Percentiles rank a stretch among this genome's conserved stretches.
Conservation (phyloP, 495 filamentous ascomycete genomes). For the Niebla homalea region DNA sequence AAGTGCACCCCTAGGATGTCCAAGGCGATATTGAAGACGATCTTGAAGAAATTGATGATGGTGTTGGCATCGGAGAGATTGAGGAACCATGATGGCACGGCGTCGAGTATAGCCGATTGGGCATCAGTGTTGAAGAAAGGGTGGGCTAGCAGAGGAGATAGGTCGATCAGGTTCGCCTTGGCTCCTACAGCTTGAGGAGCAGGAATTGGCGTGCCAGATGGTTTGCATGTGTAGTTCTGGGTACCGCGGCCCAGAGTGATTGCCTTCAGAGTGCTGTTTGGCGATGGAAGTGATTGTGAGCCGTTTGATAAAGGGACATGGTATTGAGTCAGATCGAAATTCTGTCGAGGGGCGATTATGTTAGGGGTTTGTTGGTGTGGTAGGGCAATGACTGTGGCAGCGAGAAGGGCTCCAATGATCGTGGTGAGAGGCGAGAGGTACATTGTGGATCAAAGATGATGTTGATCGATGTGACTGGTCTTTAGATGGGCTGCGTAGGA, state of each 20-base stretch:
- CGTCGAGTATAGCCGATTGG: constrained; percentile 17
- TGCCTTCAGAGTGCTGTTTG: constrained; percentile 41
- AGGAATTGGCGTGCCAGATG: background rate
- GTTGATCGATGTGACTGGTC: too few relatives aligned
- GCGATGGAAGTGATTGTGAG: constrained; percentile 27
- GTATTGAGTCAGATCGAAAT: constrained; percentile 1
- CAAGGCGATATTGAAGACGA: constrained; percentile 23
- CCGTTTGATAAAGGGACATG: constrained; percentile 9
- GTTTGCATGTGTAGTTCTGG: constrained; percentile 63
- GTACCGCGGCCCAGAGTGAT: constrained; percentile 58
- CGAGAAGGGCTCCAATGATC: background rate
- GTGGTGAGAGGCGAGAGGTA: background rate
- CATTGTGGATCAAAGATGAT: background rate
- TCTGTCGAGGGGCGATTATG: background rate
- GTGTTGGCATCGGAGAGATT: constrained; percentile 26
- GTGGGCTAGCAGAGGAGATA: constrained; percentile 31
- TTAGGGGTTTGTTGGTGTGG: background rate
- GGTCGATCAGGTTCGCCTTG: constrained; percentile 54
- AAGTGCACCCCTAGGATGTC: constrained; percentile 47
- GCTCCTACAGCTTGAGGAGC: constrained; percentile 39
- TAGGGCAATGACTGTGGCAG: background rate
- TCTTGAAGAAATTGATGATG: constrained; percentile 20
- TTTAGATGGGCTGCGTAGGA: too few relatives aligned
- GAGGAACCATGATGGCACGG: constrained; percentile 27
- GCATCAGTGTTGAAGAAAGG: constrained; percentile 15